A percentile compares a stretch with the other conserved stretches of the same genome.
Evolutionary conservation across 768 basidiomycete genomes (phyloP).

Genomic region (Hemileccinum rubropunctum): DNA sequence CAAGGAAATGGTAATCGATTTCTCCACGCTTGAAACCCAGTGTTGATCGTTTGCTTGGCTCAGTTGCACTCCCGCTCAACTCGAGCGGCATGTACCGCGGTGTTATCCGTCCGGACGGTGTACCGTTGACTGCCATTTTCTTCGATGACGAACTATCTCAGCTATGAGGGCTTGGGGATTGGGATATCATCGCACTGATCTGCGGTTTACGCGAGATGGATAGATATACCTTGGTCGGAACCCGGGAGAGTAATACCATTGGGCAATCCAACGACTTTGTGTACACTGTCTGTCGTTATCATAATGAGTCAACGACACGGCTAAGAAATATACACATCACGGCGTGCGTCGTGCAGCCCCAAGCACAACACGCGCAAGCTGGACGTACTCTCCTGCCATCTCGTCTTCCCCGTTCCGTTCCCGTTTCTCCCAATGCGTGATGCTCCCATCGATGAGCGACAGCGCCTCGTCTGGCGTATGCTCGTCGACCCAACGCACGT

Average conservation of each 20-base stretch:
- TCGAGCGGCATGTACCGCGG: slow-evolving; percentile 84
- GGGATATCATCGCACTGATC: neutral
- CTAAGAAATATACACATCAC: slow-evolving; percentile 4
- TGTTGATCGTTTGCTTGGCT: neutral
- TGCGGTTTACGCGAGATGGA: too few relatives aligned
- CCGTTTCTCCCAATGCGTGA: slow-evolving; percentile 76
- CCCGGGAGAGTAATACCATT: too few relatives aligned
- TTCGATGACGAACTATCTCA: slow-evolving; percentile 52
- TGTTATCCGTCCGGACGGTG: slow-evolving; percentile 64
- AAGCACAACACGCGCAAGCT: slow-evolving; percentile 67
- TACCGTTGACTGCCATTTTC: slow-evolving; percentile 76
- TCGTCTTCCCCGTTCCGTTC: slow-evolving; percentile 53
- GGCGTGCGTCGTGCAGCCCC: slow-evolving; percentile 32
- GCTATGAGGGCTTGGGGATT: slow-evolving; percentile 2
- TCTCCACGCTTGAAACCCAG: neutral
- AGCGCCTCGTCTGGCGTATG: slow-evolving; percentile 79
- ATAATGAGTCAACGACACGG: too few relatives aligned
- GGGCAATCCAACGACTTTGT: too few relatives aligned
- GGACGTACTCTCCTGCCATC: slow-evolving; percentile 58
- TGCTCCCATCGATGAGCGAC: slow-evolving; percentile 75
- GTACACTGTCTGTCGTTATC: too few relatives aligned
- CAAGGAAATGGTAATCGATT: slow-evolving; percentile 57
- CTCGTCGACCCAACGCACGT: slow-evolving; percentile 94
- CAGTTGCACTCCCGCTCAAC: slow-evolving; percentile 74
- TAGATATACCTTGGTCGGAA: too few relatives aligned